Base-by-base conservation (phyloP, 2,329 filamentous ascomycete species). In the Fusarium sp. region DNA sequence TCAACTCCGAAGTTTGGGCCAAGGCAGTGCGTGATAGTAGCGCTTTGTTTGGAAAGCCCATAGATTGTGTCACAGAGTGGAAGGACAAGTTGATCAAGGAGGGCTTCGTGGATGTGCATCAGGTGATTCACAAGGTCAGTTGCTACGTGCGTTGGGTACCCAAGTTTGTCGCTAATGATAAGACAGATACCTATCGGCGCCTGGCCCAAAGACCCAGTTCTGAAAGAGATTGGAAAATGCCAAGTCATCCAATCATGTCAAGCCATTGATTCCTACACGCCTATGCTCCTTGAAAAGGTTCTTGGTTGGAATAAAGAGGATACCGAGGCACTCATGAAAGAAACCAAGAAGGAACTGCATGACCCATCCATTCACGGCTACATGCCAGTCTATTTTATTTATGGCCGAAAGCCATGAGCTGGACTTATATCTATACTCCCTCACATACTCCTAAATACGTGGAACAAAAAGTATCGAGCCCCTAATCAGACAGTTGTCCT, bases 341-440 rank as follows among this genome's bases (percentile, higher is more conserved):
- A 66, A 36, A 49, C 61, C 6, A 61, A 58, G 35, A 68, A 64
- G 15, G 66, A 69, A 29, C 65, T 69, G 10, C 60, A 56, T 19
- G 63, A 69, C 24, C 47, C 64, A 13, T 43, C 66, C 8, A 53
- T 65, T 31, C 66, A 69, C 25, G 13, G 65, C 2, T 69, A 56
- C 15, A 44, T 53, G 15, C 62, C 62, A 1, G 58, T 63, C 4
- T 61, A 66, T 25, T 51, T 58, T 24, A 45, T 69, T 12, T 50
- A 56, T 53, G 64, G 52, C 2, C 53, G 26, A 24, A 64, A 62
- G 12, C 61, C 61, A 8, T 62, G 28, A 51, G 19, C 19, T 19
- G 3, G 19, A 19, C 3, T 19, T 19, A 19, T 19, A 19, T 19
- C 19, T 19, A 19, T 19, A 19, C 19, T 3, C 19, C 19, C 2